Percentiles rank a stretch among this genome's conserved stretches.
Conservation (phyloP, 768 basidiomycete species). For the Cyclocybe cylindracea region DNA sequence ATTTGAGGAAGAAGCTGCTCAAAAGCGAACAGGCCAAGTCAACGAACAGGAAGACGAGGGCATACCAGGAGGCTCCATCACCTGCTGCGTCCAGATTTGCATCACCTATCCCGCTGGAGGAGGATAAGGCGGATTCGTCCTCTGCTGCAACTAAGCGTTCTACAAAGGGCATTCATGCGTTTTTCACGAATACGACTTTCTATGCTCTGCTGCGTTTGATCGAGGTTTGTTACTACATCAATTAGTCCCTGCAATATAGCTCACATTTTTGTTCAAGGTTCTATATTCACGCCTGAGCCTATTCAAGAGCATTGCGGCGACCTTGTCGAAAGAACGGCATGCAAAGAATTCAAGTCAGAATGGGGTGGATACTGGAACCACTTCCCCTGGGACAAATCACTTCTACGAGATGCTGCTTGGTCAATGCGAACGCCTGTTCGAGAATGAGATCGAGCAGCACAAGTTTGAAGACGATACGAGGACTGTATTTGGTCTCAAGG, state of each 20-base stretch:
- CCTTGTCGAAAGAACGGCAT: conserved; percentile 24
- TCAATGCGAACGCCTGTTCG: conserved; percentile 88
- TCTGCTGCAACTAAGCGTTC: conserved; percentile 20
- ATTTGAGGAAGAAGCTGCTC: conserved; percentile 76
- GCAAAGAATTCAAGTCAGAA: neutral
- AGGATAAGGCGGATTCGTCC: conserved; percentile 31
- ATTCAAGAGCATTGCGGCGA: conserved; percentile 73
- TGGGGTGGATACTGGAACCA: conserved; percentile 6
- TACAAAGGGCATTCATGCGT: conserved; percentile 52
- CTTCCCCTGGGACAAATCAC: conserved; percentile 48
- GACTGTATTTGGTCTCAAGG: conserved; percentile 83
- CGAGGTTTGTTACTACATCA: conserved; percentile 57
- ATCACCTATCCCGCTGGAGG: conserved; percentile 58
- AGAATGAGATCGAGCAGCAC: conserved; percentile 85
- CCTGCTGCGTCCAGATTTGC: conserved; percentile 61
- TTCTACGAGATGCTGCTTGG: conserved; percentile 85
- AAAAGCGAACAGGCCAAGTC: conserved; percentile 85
- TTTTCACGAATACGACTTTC: conserved; percentile 89
- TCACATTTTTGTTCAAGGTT: conserved; percentile 46
- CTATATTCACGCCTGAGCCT: conserved; percentile 78
- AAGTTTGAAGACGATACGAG: conserved; percentile 92
- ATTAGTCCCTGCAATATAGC: neutral
- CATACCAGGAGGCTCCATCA: conserved; percentile 45
- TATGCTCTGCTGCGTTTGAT: conserved; percentile 84
- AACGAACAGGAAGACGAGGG: conserved; percentile 58